phyloP scores from a whole-genome alignment of 371 early-diverging fungal species.

The Basidiobolus meristosporus region DNA sequence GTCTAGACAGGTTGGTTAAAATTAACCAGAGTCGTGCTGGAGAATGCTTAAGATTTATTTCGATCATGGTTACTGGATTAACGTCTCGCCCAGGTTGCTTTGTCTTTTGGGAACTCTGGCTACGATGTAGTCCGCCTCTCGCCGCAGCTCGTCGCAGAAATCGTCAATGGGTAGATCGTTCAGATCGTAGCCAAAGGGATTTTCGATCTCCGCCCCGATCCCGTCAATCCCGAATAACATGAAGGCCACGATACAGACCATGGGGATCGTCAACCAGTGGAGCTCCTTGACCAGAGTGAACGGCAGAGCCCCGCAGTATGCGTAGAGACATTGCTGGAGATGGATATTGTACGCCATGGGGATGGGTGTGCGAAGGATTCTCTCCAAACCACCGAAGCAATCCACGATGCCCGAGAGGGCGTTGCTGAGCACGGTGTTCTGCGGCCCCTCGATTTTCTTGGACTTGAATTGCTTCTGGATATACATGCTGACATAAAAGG shows the following conservation, averaged over 20 bases:
- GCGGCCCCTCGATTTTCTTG: not conserved
- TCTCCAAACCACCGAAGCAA: slow-evolving; percentile 30
- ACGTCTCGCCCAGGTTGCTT: too few species aligned
- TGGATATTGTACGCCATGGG: slow-evolving; percentile 52
- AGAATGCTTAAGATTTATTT: too few species aligned
- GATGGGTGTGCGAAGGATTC: slow-evolving; percentile 46
- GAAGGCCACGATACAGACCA: slow-evolving; percentile 34
- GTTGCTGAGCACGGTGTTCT: not conserved
- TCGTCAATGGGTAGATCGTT: slow-evolving; percentile 11
- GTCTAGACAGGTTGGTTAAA: too few species aligned
- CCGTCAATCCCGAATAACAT: slow-evolving; percentile 53
- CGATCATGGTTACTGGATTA: too few species aligned
- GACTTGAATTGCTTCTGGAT: not conserved
- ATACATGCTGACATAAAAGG: not conserved
- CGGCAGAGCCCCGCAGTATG: slow-evolving; percentile 31
- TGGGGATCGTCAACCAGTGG: slow-evolving; percentile 32
- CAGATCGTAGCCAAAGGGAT: slow-evolving; percentile 27
- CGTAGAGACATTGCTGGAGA: slow-evolving; percentile 12
- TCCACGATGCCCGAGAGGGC: not conserved
- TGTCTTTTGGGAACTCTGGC: too few species aligned
- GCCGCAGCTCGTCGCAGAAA: slow-evolving; percentile 5
- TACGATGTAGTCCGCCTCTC: slow-evolving; percentile 7
- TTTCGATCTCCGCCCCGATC: slow-evolving; percentile 25
- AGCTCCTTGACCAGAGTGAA: slow-evolving; percentile 28
- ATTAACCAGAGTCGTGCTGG: too few species aligned